Evolutionary conservation across 257 asterid species (phyloP).

Genomic region (Capsicum rhomboideum): DNA sequence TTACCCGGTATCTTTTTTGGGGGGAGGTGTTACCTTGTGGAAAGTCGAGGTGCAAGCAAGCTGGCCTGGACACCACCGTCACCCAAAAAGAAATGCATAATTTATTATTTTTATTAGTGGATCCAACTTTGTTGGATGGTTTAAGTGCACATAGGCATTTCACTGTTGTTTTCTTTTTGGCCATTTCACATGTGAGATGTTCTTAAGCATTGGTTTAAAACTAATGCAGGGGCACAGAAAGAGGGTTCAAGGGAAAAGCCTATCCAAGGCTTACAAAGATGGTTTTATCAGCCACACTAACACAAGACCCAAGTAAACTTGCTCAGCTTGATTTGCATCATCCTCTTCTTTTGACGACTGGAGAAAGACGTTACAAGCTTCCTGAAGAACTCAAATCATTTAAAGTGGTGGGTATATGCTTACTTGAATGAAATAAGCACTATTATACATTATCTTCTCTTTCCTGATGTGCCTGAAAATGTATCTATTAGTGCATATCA

Average conservation of each 20-base stretch:
- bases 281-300: conserved; percentile 87
- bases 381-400: conserved; percentile 70
- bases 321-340: conserved; percentile 82
- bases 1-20: neutral
- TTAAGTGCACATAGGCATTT: neutral
- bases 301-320: conserved; percentile 91
- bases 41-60: neutral
- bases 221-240: conserved; percentile 61
- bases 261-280: conserved; percentile 77
- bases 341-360: conserved; percentile 76
- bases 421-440: neutral
- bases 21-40: neutral
- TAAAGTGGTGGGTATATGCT: conserved; percentile 56
- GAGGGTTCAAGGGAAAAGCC: conserved; percentile 68
- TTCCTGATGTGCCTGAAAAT: conserved; percentile 4
- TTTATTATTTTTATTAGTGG: neutral
- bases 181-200: neutral
- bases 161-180: neutral
- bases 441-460: neutral
- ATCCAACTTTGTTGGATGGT: neutral
- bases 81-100: neutral
- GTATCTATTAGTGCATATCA: neutral
- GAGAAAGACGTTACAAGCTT: conserved; percentile 63
- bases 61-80: neutral
- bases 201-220: neutral